Percentiles rank a stretch among this genome's conserved stretches.
phyloP scores from a whole-genome alignment of 2,329 filamentous ascomycete species.

The Zasmidium angulare region DNA sequence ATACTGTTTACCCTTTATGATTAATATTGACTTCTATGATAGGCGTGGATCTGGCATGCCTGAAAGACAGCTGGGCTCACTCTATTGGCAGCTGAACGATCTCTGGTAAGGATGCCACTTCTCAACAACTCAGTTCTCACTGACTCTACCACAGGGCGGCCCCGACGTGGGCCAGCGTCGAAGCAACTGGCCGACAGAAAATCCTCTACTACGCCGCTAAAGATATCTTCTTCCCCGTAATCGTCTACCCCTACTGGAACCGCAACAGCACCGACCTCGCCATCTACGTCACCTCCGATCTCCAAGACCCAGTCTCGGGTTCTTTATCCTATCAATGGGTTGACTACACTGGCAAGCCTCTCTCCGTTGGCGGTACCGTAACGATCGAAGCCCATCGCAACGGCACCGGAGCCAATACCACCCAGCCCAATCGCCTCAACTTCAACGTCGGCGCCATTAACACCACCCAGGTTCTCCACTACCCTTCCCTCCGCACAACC shows the following conservation, averaged over 20 bases:
- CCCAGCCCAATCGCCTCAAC: constrained; percentile 9
- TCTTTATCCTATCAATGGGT: constrained; percentile 52
- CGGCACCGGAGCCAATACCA: neutral
- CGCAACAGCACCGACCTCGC: constrained; percentile 48
- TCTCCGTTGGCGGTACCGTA: constrained; percentile 36
- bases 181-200: constrained; percentile 63
- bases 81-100: constrained; percentile 66
- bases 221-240: constrained; percentile 57
- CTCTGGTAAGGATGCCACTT: constrained; percentile 33
- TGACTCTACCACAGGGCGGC: constrained; percentile 42
- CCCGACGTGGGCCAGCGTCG: constrained; percentile 62
- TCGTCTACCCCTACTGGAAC: constrained; percentile 57
- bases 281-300: constrained; percentile 57
- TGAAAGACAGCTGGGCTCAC: constrained; percentile 57
- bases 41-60: constrained; percentile 56
- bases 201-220: constrained; percentile 58
- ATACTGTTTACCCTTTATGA: too few relatives aligned
- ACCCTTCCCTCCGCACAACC: constrained; percentile 34
- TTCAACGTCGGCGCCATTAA: constrained; percentile 54
- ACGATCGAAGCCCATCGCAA: constrained; percentile 21
- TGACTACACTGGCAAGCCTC: constrained; percentile 46
- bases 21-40: too few relatives aligned
- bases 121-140: neutral
- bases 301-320: constrained; percentile 52
- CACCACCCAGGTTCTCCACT: constrained; percentile 46